Conservation (phyloP, 2,329 filamentous ascomycete species). For the Alternaria sp. region DNA sequence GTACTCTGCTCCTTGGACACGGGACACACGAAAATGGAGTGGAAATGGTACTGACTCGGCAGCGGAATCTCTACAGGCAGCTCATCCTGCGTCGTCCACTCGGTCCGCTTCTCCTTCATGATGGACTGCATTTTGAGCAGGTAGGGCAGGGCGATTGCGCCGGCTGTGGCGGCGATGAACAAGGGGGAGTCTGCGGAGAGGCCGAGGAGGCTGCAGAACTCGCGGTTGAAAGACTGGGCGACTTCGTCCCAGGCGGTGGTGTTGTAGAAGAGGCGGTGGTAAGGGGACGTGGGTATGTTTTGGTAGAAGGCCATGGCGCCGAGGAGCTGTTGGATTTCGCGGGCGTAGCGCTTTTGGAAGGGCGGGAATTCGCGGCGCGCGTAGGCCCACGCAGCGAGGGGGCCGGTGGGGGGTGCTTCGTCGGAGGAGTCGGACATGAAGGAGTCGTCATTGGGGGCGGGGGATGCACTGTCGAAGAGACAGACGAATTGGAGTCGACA, state of each 20-base stretch:
- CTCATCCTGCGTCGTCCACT: constrained; percentile 93
- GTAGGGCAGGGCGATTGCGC: constrained; percentile 86
- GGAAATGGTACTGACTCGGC: constrained; percentile 73
- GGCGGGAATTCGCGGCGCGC: constrained; percentile 74
- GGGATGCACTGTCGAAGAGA: constrained; percentile 64
- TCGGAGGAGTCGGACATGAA: constrained; percentile 22
- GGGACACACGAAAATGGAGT: constrained; percentile 96
- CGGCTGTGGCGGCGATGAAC: constrained; percentile 90
- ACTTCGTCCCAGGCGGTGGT: constrained; percentile 81
- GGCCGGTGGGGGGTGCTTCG: constrained; percentile 51
- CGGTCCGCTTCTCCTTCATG: constrained; percentile 86
- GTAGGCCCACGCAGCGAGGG: constrained; percentile 73
- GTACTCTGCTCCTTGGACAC: constrained; percentile 97
- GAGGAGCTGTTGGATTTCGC: constrained; percentile 81
- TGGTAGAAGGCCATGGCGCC: constrained; percentile 79
- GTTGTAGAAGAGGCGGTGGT: constrained; percentile 77
- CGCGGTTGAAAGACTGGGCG: constrained; percentile 83
- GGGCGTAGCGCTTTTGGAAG: constrained; percentile 76
- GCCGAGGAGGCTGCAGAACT: constrained; percentile 91
- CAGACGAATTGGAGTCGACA: constrained; percentile 88
- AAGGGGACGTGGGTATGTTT: constrained; percentile 79
- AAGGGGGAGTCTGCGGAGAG: constrained; percentile 90
- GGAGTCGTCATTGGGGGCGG: constrained; percentile 56
- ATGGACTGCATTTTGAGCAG: constrained; percentile 87
- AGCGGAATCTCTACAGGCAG: constrained; percentile 77